Conservation (phyloP, 768 basidiomycete species). For the Sutorius australiensis region DNA sequence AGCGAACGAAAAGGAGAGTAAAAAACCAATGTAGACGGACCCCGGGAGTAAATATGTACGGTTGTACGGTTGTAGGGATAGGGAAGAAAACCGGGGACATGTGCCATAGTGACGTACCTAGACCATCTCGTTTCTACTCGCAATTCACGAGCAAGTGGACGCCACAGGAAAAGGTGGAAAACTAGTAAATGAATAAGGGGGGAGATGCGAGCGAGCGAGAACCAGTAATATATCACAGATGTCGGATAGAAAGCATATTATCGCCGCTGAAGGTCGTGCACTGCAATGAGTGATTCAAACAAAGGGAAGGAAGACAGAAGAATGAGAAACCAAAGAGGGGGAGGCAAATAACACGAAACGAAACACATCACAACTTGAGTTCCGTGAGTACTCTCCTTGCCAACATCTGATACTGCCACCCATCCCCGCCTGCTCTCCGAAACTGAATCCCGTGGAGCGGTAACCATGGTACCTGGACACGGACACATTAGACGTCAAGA, state of each 20-base stretch:
- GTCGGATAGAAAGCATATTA: slow-evolving; percentile 23
- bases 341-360: not conserved
- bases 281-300: slow-evolving; percentile 2
- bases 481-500: not conserved
- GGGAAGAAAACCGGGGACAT: not conserved
- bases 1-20: not conserved
- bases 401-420: slow-evolving; percentile 98
- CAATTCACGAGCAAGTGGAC: not conserved
- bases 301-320: not conserved
- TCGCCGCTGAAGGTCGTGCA: slow-evolving; percentile 13
- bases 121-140: slow-evolving; percentile 2
- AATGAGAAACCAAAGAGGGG: not conserved
- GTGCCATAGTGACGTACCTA: slow-evolving; percentile 1
- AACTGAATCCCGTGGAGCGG: slow-evolving; percentile 96
- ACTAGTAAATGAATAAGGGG: not conserved
- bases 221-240: slow-evolving; percentile 20
- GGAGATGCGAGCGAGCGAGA: not conserved
- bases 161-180: not conserved
- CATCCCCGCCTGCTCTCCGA: slow-evolving; percentile 83
- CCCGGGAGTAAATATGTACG: slow-evolving; percentile 3
- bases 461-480: slow-evolving; percentile 78
- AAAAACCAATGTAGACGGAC: not conserved
- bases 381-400: slow-evolving; percentile 85
- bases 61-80: not conserved
- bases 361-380: slow-evolving; percentile 63